Percentiles rank a stretch among this genome's conserved stretches.
Conservation (phyloP, 116 monocot genomes). For the Trichopus zeylanicus region DNA sequence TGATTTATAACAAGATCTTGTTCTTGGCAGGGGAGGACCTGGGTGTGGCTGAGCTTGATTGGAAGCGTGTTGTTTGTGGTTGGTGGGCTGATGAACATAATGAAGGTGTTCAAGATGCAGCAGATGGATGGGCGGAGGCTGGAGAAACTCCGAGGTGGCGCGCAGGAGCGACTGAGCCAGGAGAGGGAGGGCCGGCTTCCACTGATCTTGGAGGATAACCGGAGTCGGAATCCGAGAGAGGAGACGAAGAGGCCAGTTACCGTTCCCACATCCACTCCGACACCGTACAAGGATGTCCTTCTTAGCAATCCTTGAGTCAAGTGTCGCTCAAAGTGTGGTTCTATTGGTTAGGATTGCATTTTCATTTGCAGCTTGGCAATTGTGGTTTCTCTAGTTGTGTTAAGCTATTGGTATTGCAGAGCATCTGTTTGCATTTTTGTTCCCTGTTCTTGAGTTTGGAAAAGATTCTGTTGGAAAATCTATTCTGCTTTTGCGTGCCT, state of each 20-base stretch:
- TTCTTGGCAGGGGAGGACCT: slow-evolving; percentile 44
- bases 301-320: slow-evolving; percentile 6
- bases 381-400: too few relatives aligned
- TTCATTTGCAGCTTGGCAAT: too few relatives aligned
- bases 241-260: too few relatives aligned
- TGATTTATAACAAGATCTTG: too few relatives aligned
- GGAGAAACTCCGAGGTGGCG: slow-evolving; percentile 83
- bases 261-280: neutral
- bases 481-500: too few relatives aligned
- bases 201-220: slow-evolving; percentile 34
- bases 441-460: too few relatives aligned
- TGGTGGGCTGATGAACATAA: slow-evolving; percentile 57
- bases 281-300: slow-evolving; percentile 45
- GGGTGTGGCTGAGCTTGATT: slow-evolving; percentile 50
- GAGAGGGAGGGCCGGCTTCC: slow-evolving; percentile 61
- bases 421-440: too few relatives aligned
- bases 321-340: too few relatives aligned
- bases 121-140: slow-evolving; percentile 52
- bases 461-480: too few relatives aligned
- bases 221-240: neutral
- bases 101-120: slow-evolving; percentile 88
- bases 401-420: too few relatives aligned
- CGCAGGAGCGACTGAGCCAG: slow-evolving; percentile 39
- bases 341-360: too few relatives aligned
- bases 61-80: slow-evolving; percentile 66